phyloP scores from a whole-genome alignment of 192 early-diverging fungal genomes.

The Coemansia sp. region DNA sequence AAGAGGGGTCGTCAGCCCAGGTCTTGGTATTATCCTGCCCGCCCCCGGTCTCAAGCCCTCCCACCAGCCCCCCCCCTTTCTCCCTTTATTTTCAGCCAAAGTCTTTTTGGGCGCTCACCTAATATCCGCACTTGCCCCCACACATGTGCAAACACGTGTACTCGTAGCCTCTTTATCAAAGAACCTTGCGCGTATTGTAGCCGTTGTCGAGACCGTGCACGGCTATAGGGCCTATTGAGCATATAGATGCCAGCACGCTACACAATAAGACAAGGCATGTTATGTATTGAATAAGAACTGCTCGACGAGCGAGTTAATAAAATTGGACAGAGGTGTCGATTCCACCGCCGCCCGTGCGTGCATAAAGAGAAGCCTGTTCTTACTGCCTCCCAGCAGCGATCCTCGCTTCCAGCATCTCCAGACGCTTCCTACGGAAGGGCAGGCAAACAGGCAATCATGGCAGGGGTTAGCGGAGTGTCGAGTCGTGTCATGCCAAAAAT shows the following conservation, averaged over 20 bases:
- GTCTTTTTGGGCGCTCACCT: not conserved
- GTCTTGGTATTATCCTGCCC: not conserved
- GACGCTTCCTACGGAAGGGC: constrained; percentile 30
- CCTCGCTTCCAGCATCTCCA: constrained; percentile 47
- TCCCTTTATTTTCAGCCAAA: not conserved
- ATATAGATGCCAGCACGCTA: not conserved
- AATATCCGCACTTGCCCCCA: not conserved
- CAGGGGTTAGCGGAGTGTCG: not conserved
- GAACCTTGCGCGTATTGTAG: not conserved
- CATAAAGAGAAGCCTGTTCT: not conserved
- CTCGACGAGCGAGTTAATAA: too few relatives aligned
- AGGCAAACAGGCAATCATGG: not conserved
- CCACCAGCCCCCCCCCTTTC: not conserved
- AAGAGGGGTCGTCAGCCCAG: not conserved
- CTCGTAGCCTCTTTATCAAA: not conserved
- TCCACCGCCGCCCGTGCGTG: not conserved
- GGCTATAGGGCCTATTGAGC: not conserved
- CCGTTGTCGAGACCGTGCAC: not conserved
- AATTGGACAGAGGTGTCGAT: not conserved
- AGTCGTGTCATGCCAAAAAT: constrained; percentile 5
- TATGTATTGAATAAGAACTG: too few relatives aligned
- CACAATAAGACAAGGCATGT: too few relatives aligned
- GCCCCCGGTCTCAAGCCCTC: constrained; percentile 4
- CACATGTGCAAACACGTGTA: not conserved
- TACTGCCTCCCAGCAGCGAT: constrained; percentile 23